Evolutionary conservation across 345 rosid species (phyloP), one percentile per base, ranked within the genome.

Genomic region (Pistacia vera): DNA sequence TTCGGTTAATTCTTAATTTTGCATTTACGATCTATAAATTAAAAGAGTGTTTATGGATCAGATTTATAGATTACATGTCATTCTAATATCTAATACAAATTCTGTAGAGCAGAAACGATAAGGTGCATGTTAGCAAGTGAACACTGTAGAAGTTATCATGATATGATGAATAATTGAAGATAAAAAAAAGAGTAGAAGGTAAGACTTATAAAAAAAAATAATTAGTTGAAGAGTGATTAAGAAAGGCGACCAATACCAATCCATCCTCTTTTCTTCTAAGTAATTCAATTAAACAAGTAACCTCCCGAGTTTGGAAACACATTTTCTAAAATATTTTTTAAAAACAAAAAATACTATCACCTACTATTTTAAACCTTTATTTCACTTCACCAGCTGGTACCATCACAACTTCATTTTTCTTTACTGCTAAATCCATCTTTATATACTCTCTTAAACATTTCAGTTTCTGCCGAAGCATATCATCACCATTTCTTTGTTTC

Each of bases 221-320:
- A 78, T 73, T 52, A 59, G 78, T 71, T 79, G 84, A 70, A 63
- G 55, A 8, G 66, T 73, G 91, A 90, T 75, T 78, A 67, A 18
- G 91, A 90, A 81, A 86, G 73, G 63, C 78, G 81, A 90, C 79
- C 46, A 41, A 41, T 2, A 30, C 33, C 33, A 30, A 30, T 30
- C 33, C 33, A 30, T 17, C 77, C 71, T 44, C 41, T 62, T 71
- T 41, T 55, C 71, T 75, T 75, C 49, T 9, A 77, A 81, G 60
- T 62, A 41, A 80, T 81, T 74, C 72, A 72, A 66, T 1, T 51
- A 11, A 17, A 75, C 17, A 78, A 78, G 64, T 11, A 44, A 64
- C 8, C 5, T 63, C 64, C 51, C 6, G 51, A 55, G 61, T 20
- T 63, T 56, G 66, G 81, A 60, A 78, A 67, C 70, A 44, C 33